Base-by-base conservation (phyloP, 768 basidiomycete genomes). In the Cantharellus anzutake region DNA sequence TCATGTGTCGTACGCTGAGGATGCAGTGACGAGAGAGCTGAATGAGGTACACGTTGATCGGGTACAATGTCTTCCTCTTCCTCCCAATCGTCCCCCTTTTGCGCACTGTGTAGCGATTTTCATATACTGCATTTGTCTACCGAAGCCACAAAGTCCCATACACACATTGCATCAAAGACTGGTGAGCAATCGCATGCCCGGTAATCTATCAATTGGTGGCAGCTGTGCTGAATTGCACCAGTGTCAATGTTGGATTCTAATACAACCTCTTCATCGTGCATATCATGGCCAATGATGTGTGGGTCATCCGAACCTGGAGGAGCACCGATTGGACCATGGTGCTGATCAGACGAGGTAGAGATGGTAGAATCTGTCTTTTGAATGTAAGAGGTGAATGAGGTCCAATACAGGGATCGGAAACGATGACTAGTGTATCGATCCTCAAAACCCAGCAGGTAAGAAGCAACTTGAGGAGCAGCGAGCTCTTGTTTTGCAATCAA, bases 401-500 rank as follows among this genome's bases (percentile, higher is more conserved):
- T 68, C 74, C 73, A 76, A 60, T 69, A 74, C 1, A 75, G 57
- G 4, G 66, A 65, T 0, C 58, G n/a, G 58, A 63, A 75, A 3
- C 61, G 4, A 56, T 75, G 74, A 50, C 70, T 73, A 0, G 72
- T 72, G 50, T 65, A 74, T 41, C 72, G 70, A 63, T 76, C 70
- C 3, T 66, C 69, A 29, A 41, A 67, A 3, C 68, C 73, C 57
- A 71, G 59, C 0, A 74, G 51, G 62, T 73, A 72, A 0, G 67
- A 68, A 5, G 64, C 64, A 0, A 74, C 70, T 56, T 73, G 72
- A 52, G 70, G 75, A 2, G 65, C 69, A 2, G 73, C 73, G 5
- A 75, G 39, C 62, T 76, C 75, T 60, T 74, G 72, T 7, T 70
- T 65, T 11, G 69, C 67, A 0, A 75, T 68, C 63, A 75, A 69